These are phyloP conservation scores for Suhomyces pyralidae DNA, from an alignment of 805 yeast species.

Conservation along the genomic window DNA sequence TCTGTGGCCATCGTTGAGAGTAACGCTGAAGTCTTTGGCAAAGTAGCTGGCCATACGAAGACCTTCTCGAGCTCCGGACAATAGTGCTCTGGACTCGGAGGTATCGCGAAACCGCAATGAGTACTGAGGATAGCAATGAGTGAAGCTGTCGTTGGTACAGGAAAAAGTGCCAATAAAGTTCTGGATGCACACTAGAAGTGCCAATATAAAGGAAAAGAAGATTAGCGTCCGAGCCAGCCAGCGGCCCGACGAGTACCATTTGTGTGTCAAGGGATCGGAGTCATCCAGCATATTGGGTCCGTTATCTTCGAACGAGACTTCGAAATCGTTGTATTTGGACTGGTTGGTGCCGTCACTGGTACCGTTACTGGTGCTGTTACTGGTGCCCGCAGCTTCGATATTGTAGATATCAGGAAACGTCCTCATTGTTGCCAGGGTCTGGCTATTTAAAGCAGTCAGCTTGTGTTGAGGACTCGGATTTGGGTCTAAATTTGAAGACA, in stretches of 20 bases:
- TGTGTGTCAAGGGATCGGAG: neutral
- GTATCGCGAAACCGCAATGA: constrained; percentile 39
- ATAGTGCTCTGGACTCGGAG: constrained; percentile 29
- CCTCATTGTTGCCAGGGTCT: neutral
- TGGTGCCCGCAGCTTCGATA: neutral
- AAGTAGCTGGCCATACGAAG: constrained; percentile 43
- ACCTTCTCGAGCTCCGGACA: constrained; percentile 38
- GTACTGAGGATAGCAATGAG: constrained; percentile 42
- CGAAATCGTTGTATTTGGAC: neutral
- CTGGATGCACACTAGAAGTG: constrained; percentile 16
- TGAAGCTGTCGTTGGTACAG: constrained; percentile 22
- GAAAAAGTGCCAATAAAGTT: constrained; percentile 20
- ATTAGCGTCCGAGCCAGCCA: neutral
- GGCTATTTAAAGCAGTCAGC: neutral
- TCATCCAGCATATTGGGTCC: neutral
- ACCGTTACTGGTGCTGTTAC: neutral
- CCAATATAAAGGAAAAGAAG: constrained; percentile 6
- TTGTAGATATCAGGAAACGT: neutral
- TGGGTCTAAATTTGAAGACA: neutral
- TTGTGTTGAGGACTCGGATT: neutral
- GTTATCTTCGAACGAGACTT: neutral
- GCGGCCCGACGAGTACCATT: neutral
- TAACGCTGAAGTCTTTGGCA: constrained; percentile 38
- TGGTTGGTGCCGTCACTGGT: neutral
- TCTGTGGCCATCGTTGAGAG: constrained; percentile 4